Evolutionary conservation across 345 rosid genomes (phyloP).

Genomic region (Psidium guajava): DNA sequence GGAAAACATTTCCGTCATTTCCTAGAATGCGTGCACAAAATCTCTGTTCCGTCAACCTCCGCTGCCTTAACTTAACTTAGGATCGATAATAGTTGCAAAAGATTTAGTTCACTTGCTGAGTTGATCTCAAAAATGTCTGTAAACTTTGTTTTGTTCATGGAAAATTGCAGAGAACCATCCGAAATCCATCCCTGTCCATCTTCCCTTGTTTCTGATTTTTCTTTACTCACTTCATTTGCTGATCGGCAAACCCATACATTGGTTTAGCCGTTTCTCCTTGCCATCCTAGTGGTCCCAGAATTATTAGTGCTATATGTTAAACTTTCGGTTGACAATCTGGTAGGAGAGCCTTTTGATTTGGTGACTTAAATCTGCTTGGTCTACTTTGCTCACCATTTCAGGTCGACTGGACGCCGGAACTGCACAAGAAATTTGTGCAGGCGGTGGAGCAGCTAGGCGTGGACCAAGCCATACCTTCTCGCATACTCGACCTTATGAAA

Average conservation of each 20-base stretch:
- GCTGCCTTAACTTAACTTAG: neutral
- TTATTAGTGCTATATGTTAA: neutral
- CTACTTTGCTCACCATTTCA: constrained; percentile 10
- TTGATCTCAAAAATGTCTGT: neutral
- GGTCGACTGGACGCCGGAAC: constrained; percentile 93
- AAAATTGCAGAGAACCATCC: neutral
- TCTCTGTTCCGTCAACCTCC: neutral
- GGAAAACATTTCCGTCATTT: neutral
- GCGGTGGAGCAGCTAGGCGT: constrained; percentile 86
- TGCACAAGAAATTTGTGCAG: constrained; percentile 82
- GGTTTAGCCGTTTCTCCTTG: neutral
- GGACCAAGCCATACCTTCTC: constrained; percentile 93
- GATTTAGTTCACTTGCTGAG: neutral
- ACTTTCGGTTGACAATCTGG: neutral
- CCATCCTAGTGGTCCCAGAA: neutral
- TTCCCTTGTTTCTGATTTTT: neutral
- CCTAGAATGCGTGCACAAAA: neutral
- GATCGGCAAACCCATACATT: neutral
- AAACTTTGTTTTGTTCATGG: neutral
- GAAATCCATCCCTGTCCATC: neutral
- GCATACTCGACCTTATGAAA: constrained; percentile 96
- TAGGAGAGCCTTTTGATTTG: neutral
- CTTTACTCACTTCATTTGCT: neutral
- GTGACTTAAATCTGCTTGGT: neutral
- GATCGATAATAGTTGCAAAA: neutral